A percentile compares a stretch with the other conserved stretches of the same genome.
phyloP scores from a whole-genome alignment of 2,329 filamentous ascomycete species.

The Nemania bipapillata region DNA sequence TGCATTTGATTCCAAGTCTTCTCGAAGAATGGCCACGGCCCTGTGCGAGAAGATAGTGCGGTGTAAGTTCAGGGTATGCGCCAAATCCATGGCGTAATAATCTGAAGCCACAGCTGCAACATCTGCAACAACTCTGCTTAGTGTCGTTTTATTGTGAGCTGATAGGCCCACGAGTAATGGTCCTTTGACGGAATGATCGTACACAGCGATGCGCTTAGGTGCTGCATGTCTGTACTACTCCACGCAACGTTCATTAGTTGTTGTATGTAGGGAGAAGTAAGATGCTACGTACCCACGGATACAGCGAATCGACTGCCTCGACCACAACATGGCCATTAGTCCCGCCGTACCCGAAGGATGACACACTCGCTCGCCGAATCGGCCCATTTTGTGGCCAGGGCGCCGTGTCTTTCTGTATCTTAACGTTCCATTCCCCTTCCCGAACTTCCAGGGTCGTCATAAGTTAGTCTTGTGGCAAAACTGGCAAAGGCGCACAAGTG shows the following conservation, averaged over 20 bases:
- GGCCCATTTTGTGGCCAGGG: conserved; percentile 38
- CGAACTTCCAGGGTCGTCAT: conserved; percentile 30
- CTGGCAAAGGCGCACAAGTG: too few species aligned
- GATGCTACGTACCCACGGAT: too few species aligned
- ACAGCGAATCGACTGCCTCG: conserved; percentile 38
- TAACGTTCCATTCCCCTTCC: conserved; percentile 42
- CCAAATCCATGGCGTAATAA: conserved; percentile 40
- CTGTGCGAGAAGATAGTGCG: conserved; percentile 33
- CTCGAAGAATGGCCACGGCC: conserved; percentile 23
- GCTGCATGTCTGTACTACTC: too few species aligned
- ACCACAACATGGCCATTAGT: conserved; percentile 40
- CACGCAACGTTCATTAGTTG: too few species aligned
- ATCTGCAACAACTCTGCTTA: conserved; percentile 41
- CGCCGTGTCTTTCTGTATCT: conserved; percentile 36
- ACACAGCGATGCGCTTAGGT: too few species aligned
- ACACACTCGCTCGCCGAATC: conserved; percentile 39
- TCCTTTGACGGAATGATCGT: conserved; percentile 37
- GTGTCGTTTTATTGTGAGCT: conserved; percentile 40
- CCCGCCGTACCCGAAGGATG: conserved; percentile 43
- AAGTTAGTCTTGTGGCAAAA: too few species aligned
- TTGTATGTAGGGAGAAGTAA: too few species aligned
- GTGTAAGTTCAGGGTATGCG: conserved; percentile 39
- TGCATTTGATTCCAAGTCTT: conserved; percentile 27
- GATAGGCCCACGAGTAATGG: conserved; percentile 39
- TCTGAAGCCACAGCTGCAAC: conserved; percentile 34